Conservation (phyloP, 2,329 filamentous ascomycete species). For the Fusarium floridanum region DNA sequence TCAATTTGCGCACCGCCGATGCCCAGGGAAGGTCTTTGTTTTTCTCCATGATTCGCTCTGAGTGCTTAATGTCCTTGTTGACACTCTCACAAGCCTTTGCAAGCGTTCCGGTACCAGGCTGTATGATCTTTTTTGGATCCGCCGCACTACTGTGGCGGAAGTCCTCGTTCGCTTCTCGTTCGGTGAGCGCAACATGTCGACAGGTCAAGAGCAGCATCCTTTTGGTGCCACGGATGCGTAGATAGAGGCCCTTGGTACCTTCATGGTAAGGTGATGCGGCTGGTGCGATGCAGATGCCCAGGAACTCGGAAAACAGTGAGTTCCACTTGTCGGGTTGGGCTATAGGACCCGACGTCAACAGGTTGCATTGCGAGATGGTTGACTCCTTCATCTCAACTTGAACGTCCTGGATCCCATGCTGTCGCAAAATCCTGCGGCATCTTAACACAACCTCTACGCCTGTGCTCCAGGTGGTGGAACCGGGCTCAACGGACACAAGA, state of each 20-base stretch:
- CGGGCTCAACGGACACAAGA: background rate
- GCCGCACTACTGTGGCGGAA: background rate
- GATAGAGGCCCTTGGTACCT: background rate
- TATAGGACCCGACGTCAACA: background rate
- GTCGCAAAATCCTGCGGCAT: constrained; percentile 1
- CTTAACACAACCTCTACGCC: background rate
- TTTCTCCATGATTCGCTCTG: background rate
- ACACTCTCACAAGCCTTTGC: too few species aligned
- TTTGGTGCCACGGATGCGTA: background rate
- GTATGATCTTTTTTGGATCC: background rate
- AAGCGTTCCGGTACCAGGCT: background rate
- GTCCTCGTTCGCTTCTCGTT: background rate
- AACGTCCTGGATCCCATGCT: background rate
- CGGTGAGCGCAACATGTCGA: background rate
- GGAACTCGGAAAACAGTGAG: background rate
- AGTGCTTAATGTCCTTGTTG: background rate
- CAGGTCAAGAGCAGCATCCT: background rate
- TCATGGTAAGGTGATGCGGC: background rate
- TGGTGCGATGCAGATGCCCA: background rate
- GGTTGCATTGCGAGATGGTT: background rate
- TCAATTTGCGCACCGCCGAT: background rate
- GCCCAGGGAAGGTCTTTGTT: background rate
- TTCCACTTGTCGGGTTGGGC: background rate
- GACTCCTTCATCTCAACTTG: constrained; percentile 10
- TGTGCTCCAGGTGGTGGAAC: background rate